Base-by-base conservation (phyloP, 2,329 filamentous ascomycete genomes). In the Cladosporium sp. region DNA sequence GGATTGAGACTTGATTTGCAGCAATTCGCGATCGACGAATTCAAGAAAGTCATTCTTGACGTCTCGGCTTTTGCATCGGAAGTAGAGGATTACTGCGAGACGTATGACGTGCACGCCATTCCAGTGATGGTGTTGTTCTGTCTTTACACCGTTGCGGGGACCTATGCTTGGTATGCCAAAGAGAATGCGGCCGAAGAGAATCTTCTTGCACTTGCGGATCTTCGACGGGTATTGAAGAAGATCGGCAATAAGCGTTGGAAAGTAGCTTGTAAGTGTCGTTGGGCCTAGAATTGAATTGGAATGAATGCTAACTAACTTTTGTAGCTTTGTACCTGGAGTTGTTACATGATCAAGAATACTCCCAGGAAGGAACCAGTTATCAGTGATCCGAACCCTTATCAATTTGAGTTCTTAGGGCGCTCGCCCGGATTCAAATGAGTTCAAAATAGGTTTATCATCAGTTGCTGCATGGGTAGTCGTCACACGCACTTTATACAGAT, bases 21-120 rank as follows among this genome's bases (percentile, higher is more conserved):
- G 20, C 53, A 57, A 33, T 35, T 53, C 7, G 56, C 56, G 7
- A 54, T 59, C 16, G 52, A 57, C 18, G 55, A 49, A 2, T 55
- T 54, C 19, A 53, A 52, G 45, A 20, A 39, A n/a, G 43, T 50
- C 2, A 43, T 52, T 18, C 16, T 20, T 3, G 53, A 51, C 13
- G 35, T 51, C 11, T 46, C 54, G 7, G 40, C 38, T n/a, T 38
- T 55, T n/a, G 50, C 51, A 2, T 19, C 51, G 9, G 49, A 55
- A 33, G 32, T 58, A 12, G 41, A 53, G 20, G 20, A 43, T 18
- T 42, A 49, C 25, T 29, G 40, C 13, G 27, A 33, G 3, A 29
- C 39, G 4, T 13, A 52, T 22, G 47, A 43, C 7, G 15, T 45
- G 4, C 47, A 48, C n/a, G 40, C 30, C 15, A 48, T 58, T 13